These are phyloP conservation scores for Coemansia sp. DNA, from an alignment of 192 early-diverging fungal genomes.

Conservation along the genomic window DNA sequence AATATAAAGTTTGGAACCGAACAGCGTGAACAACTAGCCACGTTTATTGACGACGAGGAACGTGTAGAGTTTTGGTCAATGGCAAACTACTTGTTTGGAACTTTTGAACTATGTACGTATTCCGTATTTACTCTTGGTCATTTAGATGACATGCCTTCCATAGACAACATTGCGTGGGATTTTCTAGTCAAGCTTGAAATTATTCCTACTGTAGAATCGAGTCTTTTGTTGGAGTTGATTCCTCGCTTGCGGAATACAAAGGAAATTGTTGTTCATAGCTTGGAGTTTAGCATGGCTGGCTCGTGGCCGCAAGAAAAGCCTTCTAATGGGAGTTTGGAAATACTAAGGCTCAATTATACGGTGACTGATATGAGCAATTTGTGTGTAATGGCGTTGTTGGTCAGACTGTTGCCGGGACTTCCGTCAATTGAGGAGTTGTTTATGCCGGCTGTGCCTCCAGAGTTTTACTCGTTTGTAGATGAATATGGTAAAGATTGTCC, in stretches of 20 bases:
- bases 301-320: not conserved
- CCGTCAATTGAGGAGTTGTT: conserved; percentile 10
- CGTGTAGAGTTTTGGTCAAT: conserved; percentile 8
- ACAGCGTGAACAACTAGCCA: not conserved
- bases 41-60: not conserved
- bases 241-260: not conserved
- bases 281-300: not conserved
- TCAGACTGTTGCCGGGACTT: not conserved
- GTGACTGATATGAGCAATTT: not conserved
- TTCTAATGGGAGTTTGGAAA: not conserved
- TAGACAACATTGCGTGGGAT: not conserved
- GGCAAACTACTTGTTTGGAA: conserved; percentile 7
- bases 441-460: not conserved
- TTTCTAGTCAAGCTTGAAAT: conserved; percentile 6
- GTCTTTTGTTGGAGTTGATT: not conserved
- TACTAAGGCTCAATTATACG: not conserved
- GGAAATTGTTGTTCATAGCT: conserved; percentile 8
- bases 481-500: conserved; percentile 5
- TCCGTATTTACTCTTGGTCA: not conserved
- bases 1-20: not conserved
- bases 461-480: conserved; percentile 7
- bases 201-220: not conserved
- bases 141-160: not conserved
- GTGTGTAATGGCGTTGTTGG: conserved; percentile 1
- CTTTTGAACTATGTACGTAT: not conserved